Base-by-base conservation (phyloP, 177 flowering plant species). In the Telopea speciosissima region DNA sequence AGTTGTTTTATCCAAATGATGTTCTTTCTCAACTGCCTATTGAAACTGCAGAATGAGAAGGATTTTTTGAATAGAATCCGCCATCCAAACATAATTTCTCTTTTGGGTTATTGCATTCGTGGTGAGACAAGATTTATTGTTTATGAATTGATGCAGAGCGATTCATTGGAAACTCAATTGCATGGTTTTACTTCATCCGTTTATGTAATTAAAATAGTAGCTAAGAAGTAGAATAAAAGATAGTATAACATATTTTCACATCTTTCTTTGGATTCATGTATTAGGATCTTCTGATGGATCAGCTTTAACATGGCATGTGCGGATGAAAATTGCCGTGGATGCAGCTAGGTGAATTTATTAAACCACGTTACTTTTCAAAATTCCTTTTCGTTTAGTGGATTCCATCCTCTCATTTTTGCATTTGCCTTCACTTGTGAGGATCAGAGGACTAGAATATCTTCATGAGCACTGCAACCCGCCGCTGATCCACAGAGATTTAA, bases 401-500 rank as follows among this genome's bases (percentile, higher is more conserved):
- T 52, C 8, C 13, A 23, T 58, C 28, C 24, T 31, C 40, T 67
- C 65, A 59, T 65, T 63, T 62, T 72, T 72, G 65, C 62, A 69
- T 42, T 65, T 82, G 65, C 22, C 21, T 56, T 73, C 66, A 21
- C 56, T 66, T 58, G 28, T 68, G 52, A 66, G 80, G 79, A 73
- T 69, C 88, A 95, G 99, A 81, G 99, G 96, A 75, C 75, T 95
- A 71, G 99, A 92, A 79, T 89, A 88, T 80, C 83, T 95, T 62
- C 99, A 95, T 56, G 97, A 95, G 83, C 88, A 81, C 60, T 91
- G 95, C 83, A 84, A 79, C 62, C 99, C 99, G 42, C 86, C 87
- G 25, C 89, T 95, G 63, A 95, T 95, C 75, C 99, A 95, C 78
- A 86, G 99, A 85, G 98, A 95, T 89, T 84, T 95, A 73, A 91